Evolutionary conservation across 1,284 basidiomycete genomes (phyloP).

Genomic region (Fomitopsis betulina): DNA sequence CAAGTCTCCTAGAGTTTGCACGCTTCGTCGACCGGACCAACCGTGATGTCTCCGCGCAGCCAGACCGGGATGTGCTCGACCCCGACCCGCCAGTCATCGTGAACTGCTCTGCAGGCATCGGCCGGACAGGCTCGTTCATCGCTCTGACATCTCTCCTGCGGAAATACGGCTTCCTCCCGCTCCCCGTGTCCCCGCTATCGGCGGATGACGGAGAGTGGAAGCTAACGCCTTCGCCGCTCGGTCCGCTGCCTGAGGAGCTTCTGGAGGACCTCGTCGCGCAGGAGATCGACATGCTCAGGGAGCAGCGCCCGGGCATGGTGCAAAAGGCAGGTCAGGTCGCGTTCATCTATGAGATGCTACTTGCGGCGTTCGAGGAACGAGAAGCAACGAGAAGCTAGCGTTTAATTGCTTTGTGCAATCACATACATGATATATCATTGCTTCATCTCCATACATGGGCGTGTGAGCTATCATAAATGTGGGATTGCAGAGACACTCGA

Average conservation of each 20-base stretch:
- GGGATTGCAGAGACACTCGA: too few relatives aligned
- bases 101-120: constrained; percentile 87
- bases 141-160: constrained; percentile 73
- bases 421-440: not conserved
- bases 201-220: constrained; percentile 20
- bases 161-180: constrained; percentile 43
- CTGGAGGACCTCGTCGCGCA: constrained; percentile 60
- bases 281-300: constrained; percentile 74
- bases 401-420: not conserved
- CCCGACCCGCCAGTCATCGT: constrained; percentile 75
- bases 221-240: constrained; percentile 47
- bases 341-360: constrained; percentile 63
- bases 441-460: not conserved
- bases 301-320: constrained; percentile 81
- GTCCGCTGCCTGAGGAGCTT: constrained; percentile 44
- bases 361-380: constrained; percentile 28
- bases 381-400: not conserved
- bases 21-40: constrained; percentile 59
- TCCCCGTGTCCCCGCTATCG: constrained; percentile 22
- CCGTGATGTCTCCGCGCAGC: constrained; percentile 36
- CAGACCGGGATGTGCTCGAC: constrained; percentile 26
- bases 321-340: constrained; percentile 64
- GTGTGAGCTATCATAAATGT: too few relatives aligned
- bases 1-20: constrained; percentile 55
- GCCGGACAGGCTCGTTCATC: constrained; percentile 87